phyloP scores from a whole-genome alignment of 2,329 filamentous ascomycete genomes.

The Fusarium protoensiforme region DNA sequence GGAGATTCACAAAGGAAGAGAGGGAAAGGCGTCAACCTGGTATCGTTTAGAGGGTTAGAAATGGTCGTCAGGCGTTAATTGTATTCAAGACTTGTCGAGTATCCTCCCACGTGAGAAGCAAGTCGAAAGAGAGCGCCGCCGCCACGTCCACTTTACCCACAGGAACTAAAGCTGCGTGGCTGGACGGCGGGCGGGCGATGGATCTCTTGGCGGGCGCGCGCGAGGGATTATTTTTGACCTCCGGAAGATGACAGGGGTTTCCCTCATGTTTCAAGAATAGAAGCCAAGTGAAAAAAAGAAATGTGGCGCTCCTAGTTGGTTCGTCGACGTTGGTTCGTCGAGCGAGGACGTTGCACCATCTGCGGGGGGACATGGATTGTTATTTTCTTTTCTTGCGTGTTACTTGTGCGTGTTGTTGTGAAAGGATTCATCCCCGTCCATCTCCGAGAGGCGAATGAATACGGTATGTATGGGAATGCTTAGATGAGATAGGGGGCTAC shows the following conservation, averaged over 20 bases:
- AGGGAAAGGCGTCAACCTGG: not conserved
- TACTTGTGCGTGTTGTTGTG: not conserved
- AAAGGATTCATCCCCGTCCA: not conserved
- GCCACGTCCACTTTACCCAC: not conserved
- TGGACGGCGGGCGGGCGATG: not conserved
- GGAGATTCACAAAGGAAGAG: not conserved
- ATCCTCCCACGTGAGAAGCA: not conserved
- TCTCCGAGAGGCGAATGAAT: not conserved
- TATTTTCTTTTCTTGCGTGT: not conserved
- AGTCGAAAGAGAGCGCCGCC: not conserved
- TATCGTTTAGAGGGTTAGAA: not conserved
- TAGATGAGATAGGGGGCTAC: not conserved
- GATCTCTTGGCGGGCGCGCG: not conserved
- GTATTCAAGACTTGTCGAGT: not conserved
- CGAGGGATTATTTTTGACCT: not conserved
- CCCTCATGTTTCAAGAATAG: not conserved
- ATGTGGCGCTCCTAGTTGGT: not conserved
- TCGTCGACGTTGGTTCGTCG: not conserved
- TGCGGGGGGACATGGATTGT: not conserved
- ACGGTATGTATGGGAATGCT: not conserved
- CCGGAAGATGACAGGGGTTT: not conserved
- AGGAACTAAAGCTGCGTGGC: not conserved
- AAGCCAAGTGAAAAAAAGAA: not conserved
- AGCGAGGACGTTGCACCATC: not conserved
- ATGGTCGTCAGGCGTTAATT: not conserved